These are phyloP conservation scores for Gossypium schwendimanii DNA, from an alignment of 441 rosid species.

Conservation along the genomic window DNA sequence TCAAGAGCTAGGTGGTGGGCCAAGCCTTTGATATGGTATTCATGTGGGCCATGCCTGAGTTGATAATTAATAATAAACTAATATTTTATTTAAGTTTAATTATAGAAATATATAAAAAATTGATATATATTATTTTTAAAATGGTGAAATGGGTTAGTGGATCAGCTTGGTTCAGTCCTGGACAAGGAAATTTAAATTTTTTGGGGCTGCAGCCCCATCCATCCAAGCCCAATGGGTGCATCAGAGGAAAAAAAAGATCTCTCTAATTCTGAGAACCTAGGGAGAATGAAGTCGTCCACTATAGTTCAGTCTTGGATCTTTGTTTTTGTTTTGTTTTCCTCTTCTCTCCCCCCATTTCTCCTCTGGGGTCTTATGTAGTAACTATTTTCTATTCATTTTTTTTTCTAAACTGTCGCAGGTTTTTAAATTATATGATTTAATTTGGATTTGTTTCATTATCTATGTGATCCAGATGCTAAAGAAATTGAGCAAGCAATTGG, in stretches of 20 bases:
- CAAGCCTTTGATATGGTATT: neutral
- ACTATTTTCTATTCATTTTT: neutral
- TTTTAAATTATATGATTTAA: neutral
- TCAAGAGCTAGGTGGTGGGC: neutral
- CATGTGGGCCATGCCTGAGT: neutral
- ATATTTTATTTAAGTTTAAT: too few relatives aligned
- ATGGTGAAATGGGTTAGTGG: too few relatives aligned
- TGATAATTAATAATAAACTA: neutral
- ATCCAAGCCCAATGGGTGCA: neutral
- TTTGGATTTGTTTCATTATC: neutral
- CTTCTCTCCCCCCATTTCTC: too few relatives aligned
- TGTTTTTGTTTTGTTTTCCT: neutral
- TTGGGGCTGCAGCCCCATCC: neutral
- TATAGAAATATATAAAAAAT: too few relatives aligned
- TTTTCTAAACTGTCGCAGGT: neutral
- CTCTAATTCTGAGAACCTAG: neutral
- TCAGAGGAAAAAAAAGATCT: neutral
- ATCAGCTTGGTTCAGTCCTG: neutral
- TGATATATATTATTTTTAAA: too few relatives aligned
- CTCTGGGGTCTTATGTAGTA: neutral
- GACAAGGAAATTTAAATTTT: neutral
- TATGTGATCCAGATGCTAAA: slow-evolving; percentile 59
- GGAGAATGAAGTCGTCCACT: neutral
- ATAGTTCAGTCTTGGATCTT: neutral
- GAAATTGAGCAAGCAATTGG: slow-evolving; percentile 90